Evolutionary conservation across 352 stramenopile genomes (phyloP), one percentile per base, ranked within the genome.

Genomic region (Globisporangium paddicum): DNA sequence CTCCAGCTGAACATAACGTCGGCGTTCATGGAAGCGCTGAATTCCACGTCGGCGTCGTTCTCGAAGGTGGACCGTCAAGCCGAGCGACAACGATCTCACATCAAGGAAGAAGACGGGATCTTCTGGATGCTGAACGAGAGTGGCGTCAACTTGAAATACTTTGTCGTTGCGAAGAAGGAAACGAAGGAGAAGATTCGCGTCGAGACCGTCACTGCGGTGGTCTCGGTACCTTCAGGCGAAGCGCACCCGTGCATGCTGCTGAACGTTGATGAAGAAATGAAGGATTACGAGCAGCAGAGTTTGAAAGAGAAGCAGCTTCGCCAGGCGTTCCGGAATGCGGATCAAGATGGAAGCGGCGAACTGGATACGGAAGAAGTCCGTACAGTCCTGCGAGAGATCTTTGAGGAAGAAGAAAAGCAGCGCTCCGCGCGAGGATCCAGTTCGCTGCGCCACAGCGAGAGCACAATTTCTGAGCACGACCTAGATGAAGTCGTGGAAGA

Each of bases 101-200:
- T 93, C 51, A 91, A 89, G 38, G 86, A 92, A 62, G 73, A 92
- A 64, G 82, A 73, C 30, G 86, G 80, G 11, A 64, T 94, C 2
- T 95, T 93, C 42, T 95, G 86, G 86, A 77, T 95, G 70, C 40
- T 90, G 45, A 95, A 95, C 51, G 79, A 94, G 51, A 84, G 75
- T 19, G 86, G 86, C 2, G 68, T 89, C 11, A 86, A 84, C 34
- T n/a, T 94, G 21, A 93, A 77, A 52, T 95, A 93, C 54, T 89
- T 79, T 41, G 74, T 95, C 23, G 76, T 93, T 8, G 68, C 75
- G 10, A 90, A 90, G 55, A 90, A 89, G 66, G 53, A 84, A 47
- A 63, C 52, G 32, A 82, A 90, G 53, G 67, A 84, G 16, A 64
- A 64, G 23, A 56, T 71, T 10, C 72, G 58, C 14, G 68, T 75